Evolutionary conservation across 1,284 basidiomycete species (phyloP), one percentile per base, ranked within the genome.

Genomic region (Ganoderma boninense): DNA sequence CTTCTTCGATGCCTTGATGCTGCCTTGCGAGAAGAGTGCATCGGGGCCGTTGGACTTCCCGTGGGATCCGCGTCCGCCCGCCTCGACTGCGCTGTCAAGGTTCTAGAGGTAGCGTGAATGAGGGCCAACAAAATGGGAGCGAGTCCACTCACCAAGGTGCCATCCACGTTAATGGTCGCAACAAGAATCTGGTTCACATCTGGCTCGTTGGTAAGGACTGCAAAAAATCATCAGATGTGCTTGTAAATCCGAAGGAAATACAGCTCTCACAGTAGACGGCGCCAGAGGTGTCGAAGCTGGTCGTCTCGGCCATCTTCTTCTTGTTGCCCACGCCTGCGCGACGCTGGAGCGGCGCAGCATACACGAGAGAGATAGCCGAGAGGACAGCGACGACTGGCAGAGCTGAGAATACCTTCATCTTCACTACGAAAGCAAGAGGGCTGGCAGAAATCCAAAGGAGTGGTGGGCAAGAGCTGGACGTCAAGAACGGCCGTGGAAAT

Each of bases 21-120:
- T 76, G 26, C 84, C 85, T 49, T 87, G 86, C 7, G 83, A 83
- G 80, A 87, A 86, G 42, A 87, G 74, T 18, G 82, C 77, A 70
- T 88, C 86, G 16, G 86, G 83, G 0, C 83, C 84, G 38, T 69
- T 78, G n/a, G 78, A 75, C 40, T 78, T 70, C 26, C 84, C 85
- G 71, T 86, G 85, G 23, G 77, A 76, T 13, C 86, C 86, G 40
- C 78, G 68, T 42, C 86, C 86, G 35, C 80, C 78, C 20, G 85
- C 80, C 54, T 79, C 75, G 14, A 84, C 76, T 2, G 77, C 77
- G 18, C 70, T 65, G 66, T 75, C 70, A 44, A 74, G 70, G 62
- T 68, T 71, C 75, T 77, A n/a, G 20, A 44, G 14, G 38, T 10
- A 6, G 7, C 8, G 32, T 74, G 11, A 73, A 62, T 18, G 38